Percentiles rank a stretch among this genome's conserved stretches.
Conservation (phyloP, 23 red algal species). For the Gracilaria domingensis region DNA sequence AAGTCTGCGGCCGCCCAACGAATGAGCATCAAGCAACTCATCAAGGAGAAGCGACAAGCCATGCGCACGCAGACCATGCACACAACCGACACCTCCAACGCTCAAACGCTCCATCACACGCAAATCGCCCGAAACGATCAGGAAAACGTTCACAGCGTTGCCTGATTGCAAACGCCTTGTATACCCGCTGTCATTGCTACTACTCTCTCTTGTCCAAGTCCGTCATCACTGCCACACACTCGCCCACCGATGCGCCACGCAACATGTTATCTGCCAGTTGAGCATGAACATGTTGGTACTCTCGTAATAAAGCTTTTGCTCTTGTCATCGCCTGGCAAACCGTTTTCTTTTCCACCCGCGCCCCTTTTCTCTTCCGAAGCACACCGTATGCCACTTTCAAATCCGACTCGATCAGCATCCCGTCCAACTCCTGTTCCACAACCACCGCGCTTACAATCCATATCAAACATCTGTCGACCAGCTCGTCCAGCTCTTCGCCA, state of each 20-base stretch:
- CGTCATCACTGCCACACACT: conserved; percentile 62
- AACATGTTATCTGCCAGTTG: conserved; percentile 73
- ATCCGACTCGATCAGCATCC: conserved; percentile 74
- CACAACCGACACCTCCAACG: background rate
- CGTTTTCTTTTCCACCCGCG: conserved; percentile 12
- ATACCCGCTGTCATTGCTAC: background rate
- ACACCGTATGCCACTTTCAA: conserved; percentile 27
- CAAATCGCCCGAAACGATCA: conserved; percentile 3
- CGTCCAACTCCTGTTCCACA: conserved; percentile 69
- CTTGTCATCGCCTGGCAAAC: conserved; percentile 37
- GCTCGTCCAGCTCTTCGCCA: conserved; percentile 17
- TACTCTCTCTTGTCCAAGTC: conserved; percentile 2
- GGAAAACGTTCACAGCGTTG: background rate
- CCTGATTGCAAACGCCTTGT: background rate
- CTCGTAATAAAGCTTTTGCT: conserved; percentile 46
- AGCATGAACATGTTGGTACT: conserved; percentile 33
- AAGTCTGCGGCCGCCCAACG: background rate
- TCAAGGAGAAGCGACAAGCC: conserved; percentile 35
- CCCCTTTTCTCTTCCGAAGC: background rate
- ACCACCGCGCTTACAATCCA: conserved; percentile 81
- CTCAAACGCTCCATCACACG: background rate
- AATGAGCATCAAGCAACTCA: background rate
- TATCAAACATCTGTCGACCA: conserved; percentile 69
- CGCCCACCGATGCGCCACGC: conserved; percentile 68
- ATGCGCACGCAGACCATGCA: background rate